A percentile compares a stretch with the other conserved stretches of the same genome.
phyloP scores from a whole-genome alignment of 495 filamentous ascomycete species.

The Penicillium ochrochloron region DNA sequence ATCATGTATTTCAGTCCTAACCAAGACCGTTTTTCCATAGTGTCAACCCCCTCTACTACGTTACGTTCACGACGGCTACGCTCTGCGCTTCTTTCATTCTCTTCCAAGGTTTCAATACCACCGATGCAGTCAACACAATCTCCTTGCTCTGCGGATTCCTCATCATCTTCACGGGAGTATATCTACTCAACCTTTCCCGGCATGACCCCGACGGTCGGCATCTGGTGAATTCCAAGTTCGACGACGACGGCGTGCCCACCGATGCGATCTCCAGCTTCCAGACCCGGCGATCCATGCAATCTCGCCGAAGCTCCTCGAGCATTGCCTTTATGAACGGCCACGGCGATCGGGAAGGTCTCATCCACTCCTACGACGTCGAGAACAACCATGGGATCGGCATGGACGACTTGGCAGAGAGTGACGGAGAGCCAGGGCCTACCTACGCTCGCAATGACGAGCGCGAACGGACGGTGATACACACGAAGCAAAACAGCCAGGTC shows the following conservation, averaged over 20 bases:
- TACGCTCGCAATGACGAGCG: slow-evolving; percentile 37
- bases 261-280: slow-evolving; percentile 88
- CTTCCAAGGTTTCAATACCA: slow-evolving; percentile 96
- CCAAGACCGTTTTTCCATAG: slow-evolving; percentile 52
- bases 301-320: slow-evolving; percentile 72
- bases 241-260: slow-evolving; percentile 80
- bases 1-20: slow-evolving; percentile 31
- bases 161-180: slow-evolving; percentile 95
- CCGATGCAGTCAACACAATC: slow-evolving; percentile 89
- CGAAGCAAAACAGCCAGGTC: slow-evolving; percentile 48
- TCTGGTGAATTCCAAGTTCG: slow-evolving; percentile 64
- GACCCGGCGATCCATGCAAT: slow-evolving; percentile 91
- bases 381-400: slow-evolving; percentile 65
- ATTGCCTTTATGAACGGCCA: slow-evolving; percentile 54
- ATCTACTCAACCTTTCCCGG: slow-evolving; percentile 92
- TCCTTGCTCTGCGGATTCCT: slow-evolving; percentile 93
- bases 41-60: slow-evolving; percentile 98
- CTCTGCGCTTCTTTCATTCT: slow-evolving; percentile 96
- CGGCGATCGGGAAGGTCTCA: slow-evolving; percentile 75
- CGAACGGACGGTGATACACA: slow-evolving; percentile 35
- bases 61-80: slow-evolving; percentile 97
- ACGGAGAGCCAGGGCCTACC: slow-evolving; percentile 56
- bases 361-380: slow-evolving; percentile 81
- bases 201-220: slow-evolving; percentile 81
- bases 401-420: slow-evolving; percentile 70